Evolutionary conservation across 108 stramenopile genomes (phyloP), one percentile per base, ranked within the genome.

Genomic region (Skeletonema tropicum): DNA sequence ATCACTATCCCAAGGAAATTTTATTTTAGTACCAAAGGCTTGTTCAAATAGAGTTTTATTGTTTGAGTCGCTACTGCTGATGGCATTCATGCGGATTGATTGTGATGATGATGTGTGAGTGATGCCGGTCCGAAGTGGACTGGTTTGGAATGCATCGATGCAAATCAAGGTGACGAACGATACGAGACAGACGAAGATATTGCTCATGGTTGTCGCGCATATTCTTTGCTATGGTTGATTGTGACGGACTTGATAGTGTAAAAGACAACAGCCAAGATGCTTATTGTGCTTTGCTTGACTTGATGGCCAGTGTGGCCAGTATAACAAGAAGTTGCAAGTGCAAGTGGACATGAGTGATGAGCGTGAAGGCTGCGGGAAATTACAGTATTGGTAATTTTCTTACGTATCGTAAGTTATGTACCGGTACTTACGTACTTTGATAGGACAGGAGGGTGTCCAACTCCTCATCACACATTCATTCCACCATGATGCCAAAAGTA

Each of bases 11-110:
- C 52, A 55, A 21, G 52, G 52, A 21, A 55, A 23, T 10, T 55
- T 23, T n/a, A 55, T n/a, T 23, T 55, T 45, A 3, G 42, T 15
- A n/a, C 42, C 42, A 45, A 45, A 45, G 11, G 42, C 42, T 45
- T 45, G 42, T n/a, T 45, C 42, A 45, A 45, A 45, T 45, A 45
- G 42, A 15, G 42, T n/a, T n/a, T 45, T 45, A 45, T 45, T 45
- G 42, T n/a, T 45, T 15, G 42, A n/a, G 3, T 45, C 15, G 42
- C 5, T n/a, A 45, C 42, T 45, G n/a, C 15, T 45, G 42, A 15
- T n/a, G 4, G 42, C 15, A 45, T 45, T 45, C 42, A 45, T 45
- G 0, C 15, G 15, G 15, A 45, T 45, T 15, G 42, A n/a, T n/a
- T 5, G 15, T 45, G 42, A 13, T 41, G 39, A 45, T 45, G 42